Conservation (phyloP, 352 stramenopile genomes). For the Pythium dissotocum region DNA sequence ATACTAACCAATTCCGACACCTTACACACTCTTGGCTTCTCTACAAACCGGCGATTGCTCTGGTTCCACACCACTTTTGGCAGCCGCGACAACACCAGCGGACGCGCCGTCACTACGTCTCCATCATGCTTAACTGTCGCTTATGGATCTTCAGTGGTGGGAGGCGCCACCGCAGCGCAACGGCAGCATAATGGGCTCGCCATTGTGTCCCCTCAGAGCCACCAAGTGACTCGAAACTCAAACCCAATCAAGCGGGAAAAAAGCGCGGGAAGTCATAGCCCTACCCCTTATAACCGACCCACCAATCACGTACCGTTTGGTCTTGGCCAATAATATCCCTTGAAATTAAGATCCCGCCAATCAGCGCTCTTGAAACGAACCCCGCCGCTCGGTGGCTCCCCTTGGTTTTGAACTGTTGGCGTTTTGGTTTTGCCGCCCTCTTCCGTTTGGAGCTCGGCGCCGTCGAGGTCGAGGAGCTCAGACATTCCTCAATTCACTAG, state of each 20-base stretch:
- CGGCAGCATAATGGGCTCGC: too few relatives aligned
- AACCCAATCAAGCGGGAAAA: constrained; percentile 5
- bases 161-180: neutral
- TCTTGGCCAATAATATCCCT: constrained; percentile 27
- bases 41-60: neutral
- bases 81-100: neutral
- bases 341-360: constrained; percentile 30
- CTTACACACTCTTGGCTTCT: neutral
- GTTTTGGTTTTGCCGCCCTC: constrained; percentile 7
- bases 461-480: neutral
- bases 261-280: constrained; percentile 15
- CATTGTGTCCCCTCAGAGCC: too few relatives aligned
- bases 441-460: neutral
- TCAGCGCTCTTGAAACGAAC: constrained; percentile 19
- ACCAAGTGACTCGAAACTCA: neutral
- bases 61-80: neutral
- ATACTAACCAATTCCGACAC: constrained; percentile 9
- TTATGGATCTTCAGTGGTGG: neutral
- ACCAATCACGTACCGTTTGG: constrained; percentile 16
- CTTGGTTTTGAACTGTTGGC: constrained; percentile 10
- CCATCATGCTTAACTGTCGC: constrained; percentile 6
- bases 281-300: constrained; percentile 22
- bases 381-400: neutral
- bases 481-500: constrained; percentile 40
- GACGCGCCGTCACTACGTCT: neutral